Conservation (phyloP, 108 stramenopile species). For the Cylindrotheca closterium region DNA sequence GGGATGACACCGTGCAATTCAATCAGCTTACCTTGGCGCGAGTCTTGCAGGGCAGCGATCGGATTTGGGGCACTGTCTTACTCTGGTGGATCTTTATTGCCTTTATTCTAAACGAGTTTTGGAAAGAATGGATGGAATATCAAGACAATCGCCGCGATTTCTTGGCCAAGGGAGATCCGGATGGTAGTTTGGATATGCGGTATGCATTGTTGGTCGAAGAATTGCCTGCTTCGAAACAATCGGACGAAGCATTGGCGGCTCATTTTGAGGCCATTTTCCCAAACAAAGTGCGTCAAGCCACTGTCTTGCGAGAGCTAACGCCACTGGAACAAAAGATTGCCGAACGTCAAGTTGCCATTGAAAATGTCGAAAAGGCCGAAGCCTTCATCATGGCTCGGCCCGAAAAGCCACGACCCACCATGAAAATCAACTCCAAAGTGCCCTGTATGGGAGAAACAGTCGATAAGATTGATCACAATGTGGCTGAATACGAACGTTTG, state of each 20-base stretch:
- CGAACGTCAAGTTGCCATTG: constrained; percentile 7
- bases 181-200: constrained; percentile 3
- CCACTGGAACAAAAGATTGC: neutral
- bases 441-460: neutral
- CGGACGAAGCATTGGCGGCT: constrained; percentile 44
- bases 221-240: constrained; percentile 38
- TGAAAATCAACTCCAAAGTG: neutral
- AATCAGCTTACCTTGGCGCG: constrained; percentile 17
- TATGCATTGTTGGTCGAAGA: constrained; percentile 53
- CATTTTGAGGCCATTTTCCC: constrained; percentile 60
- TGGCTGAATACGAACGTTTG: neutral
- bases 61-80: constrained; percentile 34
- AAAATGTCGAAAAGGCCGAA: neutral
- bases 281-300: constrained; percentile 32
- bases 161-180: neutral
- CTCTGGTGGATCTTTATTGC: constrained; percentile 13
- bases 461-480: neutral
- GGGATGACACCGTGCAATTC: constrained; percentile 1
- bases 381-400: constrained; percentile 1
- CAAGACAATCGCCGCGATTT: constrained; percentile 25
- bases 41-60: constrained; percentile 19
- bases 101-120: neutral
- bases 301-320: neutral
- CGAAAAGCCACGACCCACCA: neutral
- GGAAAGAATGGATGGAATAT: constrained; percentile 58